A percentile compares a stretch with the other conserved stretches of the same genome.
Conservation (phyloP, 768 basidiomycete species). For the Agrocybe pediades region DNA sequence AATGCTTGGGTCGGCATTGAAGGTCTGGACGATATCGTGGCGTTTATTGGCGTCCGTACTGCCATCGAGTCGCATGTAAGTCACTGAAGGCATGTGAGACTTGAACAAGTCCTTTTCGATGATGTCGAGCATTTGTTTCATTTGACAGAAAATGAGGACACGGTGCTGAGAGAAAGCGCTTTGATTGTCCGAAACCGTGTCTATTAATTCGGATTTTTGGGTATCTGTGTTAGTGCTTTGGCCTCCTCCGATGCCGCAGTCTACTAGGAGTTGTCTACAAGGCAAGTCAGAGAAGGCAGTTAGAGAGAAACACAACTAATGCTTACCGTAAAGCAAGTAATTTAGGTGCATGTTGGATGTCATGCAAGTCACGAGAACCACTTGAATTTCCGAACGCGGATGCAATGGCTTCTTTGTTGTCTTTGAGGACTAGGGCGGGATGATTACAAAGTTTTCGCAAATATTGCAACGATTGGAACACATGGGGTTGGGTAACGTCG, state of each 20-base stretch:
- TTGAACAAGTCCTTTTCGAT: constrained; percentile 95
- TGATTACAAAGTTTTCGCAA: constrained; percentile 98
- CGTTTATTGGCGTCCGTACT: constrained; percentile 90
- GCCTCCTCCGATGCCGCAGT: constrained; percentile 87
- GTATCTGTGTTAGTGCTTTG: constrained; percentile 46
- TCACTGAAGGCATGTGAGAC: constrained; percentile 89
- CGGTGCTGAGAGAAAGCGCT: constrained; percentile 89
- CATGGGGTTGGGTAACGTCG: constrained; percentile 70
- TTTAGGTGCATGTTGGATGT: constrained; percentile 94
- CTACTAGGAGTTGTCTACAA: constrained; percentile 83
- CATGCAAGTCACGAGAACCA: constrained; percentile 53
- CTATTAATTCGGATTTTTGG: constrained; percentile 68
- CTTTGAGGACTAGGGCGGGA: constrained; percentile 87
- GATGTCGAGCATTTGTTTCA: constrained; percentile 98
- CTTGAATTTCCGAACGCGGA: constrained; percentile 59
- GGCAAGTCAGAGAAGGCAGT: not conserved
- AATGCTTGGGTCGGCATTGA: constrained; percentile 96
- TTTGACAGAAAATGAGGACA: constrained; percentile 99
- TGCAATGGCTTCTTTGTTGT: constrained; percentile 58
- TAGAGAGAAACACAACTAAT: constrained; percentile 3
- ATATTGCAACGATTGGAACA: constrained; percentile 97
- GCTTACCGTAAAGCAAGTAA: constrained; percentile 85
- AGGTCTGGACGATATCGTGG: constrained; percentile 96
- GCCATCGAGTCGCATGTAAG: constrained; percentile 98
- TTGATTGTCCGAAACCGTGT: constrained; percentile 54